Percentiles rank a stretch among this genome's conserved stretches.
phyloP scores from a whole-genome alignment of 441 rosid genomes.

The Adansonia madagascariensis region DNA sequence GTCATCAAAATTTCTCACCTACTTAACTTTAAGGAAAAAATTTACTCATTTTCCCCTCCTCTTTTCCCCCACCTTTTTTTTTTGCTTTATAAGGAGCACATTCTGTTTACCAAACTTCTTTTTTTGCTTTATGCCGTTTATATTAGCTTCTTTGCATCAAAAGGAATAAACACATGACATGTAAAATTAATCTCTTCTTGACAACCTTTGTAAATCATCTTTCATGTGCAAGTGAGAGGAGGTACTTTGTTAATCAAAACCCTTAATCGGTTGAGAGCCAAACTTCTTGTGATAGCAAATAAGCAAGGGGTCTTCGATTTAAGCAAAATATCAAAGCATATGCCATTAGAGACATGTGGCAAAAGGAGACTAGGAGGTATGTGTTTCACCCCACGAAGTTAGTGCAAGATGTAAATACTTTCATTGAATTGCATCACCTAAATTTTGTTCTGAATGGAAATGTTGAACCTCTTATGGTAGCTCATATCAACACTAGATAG shows the following conservation, averaged over 20 bases:
- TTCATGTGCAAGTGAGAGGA: slow-evolving; percentile 64
- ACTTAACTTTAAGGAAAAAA: slow-evolving; percentile 4
- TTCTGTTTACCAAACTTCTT: not conserved
- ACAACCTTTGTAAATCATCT: not conserved
- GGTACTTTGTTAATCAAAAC: slow-evolving; percentile 72
- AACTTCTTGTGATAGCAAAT: slow-evolving; percentile 57
- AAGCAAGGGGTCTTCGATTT: slow-evolving; percentile 48
- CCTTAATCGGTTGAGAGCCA: slow-evolving; percentile 64
- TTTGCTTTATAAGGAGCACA: not conserved
- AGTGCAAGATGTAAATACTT: slow-evolving; percentile 61
- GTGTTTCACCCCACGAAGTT: slow-evolving; percentile 50
- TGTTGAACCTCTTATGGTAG: slow-evolving; percentile 64
- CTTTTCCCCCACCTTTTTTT: too few species aligned
- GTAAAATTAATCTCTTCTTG: too few species aligned
- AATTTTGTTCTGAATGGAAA: slow-evolving; percentile 71
- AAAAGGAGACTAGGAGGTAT: slow-evolving; percentile 55
- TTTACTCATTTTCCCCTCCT: not conserved
- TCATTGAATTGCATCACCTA: slow-evolving; percentile 53
- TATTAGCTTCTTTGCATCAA: too few species aligned
- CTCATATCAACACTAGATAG: slow-evolving; percentile 58
- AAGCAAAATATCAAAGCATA: slow-evolving; percentile 42
- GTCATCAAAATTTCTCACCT: slow-evolving; percentile 8
- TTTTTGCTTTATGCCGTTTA: not conserved
- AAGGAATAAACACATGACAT: too few species aligned
- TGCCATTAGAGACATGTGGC: slow-evolving; percentile 35